Evolutionary conservation across 2,329 filamentous ascomycete species (phyloP).

Genomic region (Chaetothyriales sp.): DNA sequence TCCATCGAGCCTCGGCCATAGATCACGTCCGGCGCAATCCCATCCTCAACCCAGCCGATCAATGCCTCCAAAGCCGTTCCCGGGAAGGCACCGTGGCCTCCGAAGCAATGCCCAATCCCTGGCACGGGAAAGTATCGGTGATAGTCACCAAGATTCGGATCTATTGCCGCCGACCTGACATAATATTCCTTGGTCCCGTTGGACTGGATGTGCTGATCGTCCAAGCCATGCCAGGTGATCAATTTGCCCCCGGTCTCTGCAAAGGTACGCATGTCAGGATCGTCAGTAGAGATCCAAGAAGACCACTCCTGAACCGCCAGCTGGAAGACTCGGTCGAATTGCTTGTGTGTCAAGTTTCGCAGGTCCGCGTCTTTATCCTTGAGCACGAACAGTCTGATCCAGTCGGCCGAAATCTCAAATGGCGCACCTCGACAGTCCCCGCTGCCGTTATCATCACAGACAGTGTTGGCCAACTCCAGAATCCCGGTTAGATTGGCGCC

Average conservation of each 20-base stretch:
- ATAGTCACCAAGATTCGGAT: constrained; percentile 3
- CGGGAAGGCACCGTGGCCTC: constrained; percentile 8
- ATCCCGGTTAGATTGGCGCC: constrained; percentile 10
- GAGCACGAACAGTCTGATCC: constrained; percentile 24
- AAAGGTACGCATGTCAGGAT: constrained; percentile 28
- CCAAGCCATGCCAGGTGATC: constrained; percentile 31
- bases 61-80: constrained; percentile 22
- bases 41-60: constrained; percentile 28
- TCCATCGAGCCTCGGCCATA: too few species aligned
- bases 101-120: constrained; percentile 7
- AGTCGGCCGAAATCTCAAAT: not conserved
- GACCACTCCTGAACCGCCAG: constrained; percentile 21
- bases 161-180: not conserved
- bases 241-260: constrained; percentile 27
- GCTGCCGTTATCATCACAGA: too few species aligned
- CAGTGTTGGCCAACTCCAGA: not conserved
- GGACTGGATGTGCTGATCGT: constrained; percentile 27
- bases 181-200: constrained; percentile 28
- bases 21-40: constrained; percentile 22
- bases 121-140: constrained; percentile 9
- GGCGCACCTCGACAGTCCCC: too few species aligned
- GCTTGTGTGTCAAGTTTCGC: constrained; percentile 20
- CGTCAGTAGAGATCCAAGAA: constrained; percentile 25
- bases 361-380: constrained; percentile 23
- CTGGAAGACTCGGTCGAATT: constrained; percentile 19